A percentile compares a stretch with the other conserved stretches of the same genome.
Evolutionary conservation across 768 basidiomycete genomes (phyloP).

Genomic region (Lentinula detonsa): DNA sequence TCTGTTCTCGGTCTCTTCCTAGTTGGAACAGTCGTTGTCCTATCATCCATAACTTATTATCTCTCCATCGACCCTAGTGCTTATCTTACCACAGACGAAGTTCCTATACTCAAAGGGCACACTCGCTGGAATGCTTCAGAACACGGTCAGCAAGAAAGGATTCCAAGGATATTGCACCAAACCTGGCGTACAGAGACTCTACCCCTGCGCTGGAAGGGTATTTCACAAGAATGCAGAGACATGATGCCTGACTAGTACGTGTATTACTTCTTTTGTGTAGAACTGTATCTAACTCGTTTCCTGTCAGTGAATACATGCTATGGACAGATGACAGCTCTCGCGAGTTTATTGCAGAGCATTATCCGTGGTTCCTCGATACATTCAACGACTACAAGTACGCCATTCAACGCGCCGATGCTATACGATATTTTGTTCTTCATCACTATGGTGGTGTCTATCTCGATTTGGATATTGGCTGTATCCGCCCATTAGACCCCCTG

Average conservation of each 20-base stretch:
- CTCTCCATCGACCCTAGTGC: conserved; percentile 75
- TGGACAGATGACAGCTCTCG: conserved; percentile 95
- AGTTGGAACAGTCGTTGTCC: conserved; percentile 82
- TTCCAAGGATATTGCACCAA: conserved; percentile 94
- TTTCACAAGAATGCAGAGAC: conserved; percentile 80
- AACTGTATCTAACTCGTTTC: conserved; percentile 12
- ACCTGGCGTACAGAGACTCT: conserved; percentile 94
- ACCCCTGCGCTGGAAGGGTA: conserved; percentile 71
- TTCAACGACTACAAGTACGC: conserved; percentile 88
- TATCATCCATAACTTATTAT: conserved; percentile 88
- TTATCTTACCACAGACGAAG: conserved; percentile 75
- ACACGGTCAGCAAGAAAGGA: conserved; percentile 59
- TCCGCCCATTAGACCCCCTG: conserved; percentile 80
- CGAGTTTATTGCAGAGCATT: conserved; percentile 82
- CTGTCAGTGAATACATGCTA: conserved; percentile 81
- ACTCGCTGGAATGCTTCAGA: conserved; percentile 61
- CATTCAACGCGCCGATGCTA: conserved; percentile 95
- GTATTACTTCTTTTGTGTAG: conserved; percentile 6
- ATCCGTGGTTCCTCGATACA: conserved; percentile 90
- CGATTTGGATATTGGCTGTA: conserved; percentile 94
- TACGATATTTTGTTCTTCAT: conserved; percentile 96
- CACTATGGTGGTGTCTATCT: conserved; percentile 94
- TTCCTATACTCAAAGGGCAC: conserved; percentile 49
- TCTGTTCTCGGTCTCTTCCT: conserved; percentile 68
- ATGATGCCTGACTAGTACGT: conserved; percentile 97